Evolutionary conservation across 225 moss, liverwort and hornwort genomes (phyloP).

Genomic region (Bryoerythrophyllum caledonicum): DNA sequence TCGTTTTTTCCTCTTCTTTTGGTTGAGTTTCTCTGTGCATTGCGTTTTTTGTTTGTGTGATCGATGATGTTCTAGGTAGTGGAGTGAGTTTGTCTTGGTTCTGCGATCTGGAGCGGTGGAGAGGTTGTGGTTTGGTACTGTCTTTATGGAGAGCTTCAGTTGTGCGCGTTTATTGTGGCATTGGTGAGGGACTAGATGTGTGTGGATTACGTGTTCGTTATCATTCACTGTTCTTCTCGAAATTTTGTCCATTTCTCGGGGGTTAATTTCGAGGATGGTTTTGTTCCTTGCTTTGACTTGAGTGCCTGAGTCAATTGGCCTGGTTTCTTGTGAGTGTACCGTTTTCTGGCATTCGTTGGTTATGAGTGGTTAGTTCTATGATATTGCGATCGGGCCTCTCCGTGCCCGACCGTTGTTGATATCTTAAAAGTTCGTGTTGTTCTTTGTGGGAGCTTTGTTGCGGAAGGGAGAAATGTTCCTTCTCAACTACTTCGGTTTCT

Average conservation of each 20-base stretch:
- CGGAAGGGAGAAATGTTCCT: neutral
- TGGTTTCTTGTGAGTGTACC: neutral
- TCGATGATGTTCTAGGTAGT: neutral
- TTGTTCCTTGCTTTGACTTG: neutral
- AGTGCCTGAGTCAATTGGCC: neutral
- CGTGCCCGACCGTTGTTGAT: neutral
- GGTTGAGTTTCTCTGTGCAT: no score
- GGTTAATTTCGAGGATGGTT: neutral
- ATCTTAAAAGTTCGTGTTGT: neutral
- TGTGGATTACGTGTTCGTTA: neutral
- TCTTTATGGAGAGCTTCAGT: neutral
- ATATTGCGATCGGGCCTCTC: accelerated
- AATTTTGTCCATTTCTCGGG: neutral
- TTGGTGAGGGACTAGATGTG: neutral
- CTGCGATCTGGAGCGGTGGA: neutral
- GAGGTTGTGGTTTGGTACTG: neutral
- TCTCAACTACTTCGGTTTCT: neutral
- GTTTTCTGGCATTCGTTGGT: neutral
- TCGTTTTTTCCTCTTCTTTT: no score
- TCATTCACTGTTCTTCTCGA: neutral
- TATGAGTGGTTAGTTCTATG: neutral
- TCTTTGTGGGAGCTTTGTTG: neutral
- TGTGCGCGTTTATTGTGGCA: neutral
- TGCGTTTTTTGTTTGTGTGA: neutral
- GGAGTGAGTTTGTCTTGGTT: neutral